Conservation (phyloP, 331 rosid genomes). For the Cucumis variabilis region DNA sequence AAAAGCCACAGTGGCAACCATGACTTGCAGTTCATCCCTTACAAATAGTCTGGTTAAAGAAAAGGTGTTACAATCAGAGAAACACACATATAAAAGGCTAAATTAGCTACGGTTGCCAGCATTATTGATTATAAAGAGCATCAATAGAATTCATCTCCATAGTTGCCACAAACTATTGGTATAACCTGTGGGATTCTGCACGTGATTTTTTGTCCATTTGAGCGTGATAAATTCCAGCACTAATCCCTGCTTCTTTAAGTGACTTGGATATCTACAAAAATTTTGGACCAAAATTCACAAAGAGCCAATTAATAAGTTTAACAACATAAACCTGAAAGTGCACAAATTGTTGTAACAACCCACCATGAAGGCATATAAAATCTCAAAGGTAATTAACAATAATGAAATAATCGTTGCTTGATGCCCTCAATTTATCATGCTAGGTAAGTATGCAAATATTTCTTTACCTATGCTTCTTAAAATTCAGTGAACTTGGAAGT, state of each 20-base stretch:
- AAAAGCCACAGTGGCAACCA: conserved; percentile 97
- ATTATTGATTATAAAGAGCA: not conserved
- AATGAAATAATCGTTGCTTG: not conserved
- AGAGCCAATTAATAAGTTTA: conserved; percentile 8
- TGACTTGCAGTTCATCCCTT: conserved; percentile 77
- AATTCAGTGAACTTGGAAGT: not conserved
- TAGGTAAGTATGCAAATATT: not conserved
- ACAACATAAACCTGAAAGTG: not conserved
- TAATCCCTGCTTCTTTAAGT: conserved; percentile 68
- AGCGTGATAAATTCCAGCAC: conserved; percentile 81
- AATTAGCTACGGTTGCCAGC: not conserved
- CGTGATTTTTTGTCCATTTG: conserved; percentile 76
- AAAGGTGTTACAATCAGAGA: not conserved
- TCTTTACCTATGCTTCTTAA: not conserved
- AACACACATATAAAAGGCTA: not conserved
- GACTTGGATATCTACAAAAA: conserved; percentile 63
- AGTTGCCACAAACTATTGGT: not conserved
- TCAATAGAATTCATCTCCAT: not conserved
- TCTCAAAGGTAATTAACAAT: not conserved
- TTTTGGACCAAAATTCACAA: conserved; percentile 20
- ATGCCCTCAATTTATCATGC: conserved; percentile 1
- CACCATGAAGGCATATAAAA: conserved; percentile 15
- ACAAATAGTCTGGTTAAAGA: conserved; percentile 65
- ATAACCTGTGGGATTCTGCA: conserved; percentile 87
- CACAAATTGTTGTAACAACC: not conserved